These are phyloP conservation scores for Fusarium globosum DNA, from an alignment of 2,329 filamentous ascomycete species.

Conservation along the genomic window DNA sequence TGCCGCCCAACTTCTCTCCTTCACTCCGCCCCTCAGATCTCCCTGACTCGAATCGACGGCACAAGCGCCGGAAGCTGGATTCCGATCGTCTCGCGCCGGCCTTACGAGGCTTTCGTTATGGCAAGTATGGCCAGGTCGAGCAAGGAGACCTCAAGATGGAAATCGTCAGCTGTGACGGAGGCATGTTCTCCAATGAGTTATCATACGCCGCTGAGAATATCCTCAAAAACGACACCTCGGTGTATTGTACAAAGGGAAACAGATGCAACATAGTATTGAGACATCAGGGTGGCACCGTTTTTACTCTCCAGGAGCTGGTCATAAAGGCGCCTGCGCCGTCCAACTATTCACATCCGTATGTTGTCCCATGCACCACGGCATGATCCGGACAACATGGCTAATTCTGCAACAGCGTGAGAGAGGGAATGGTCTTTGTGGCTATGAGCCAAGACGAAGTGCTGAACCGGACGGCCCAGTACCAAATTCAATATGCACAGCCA, in stretches of 20 bases:
- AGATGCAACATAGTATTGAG: slow-evolving; percentile 87
- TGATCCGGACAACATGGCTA: slow-evolving; percentile 24
- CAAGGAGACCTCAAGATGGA: slow-evolving; percentile 86
- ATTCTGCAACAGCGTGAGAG: slow-evolving; percentile 73
- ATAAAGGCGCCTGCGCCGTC: slow-evolving; percentile 82
- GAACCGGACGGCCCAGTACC: slow-evolving; percentile 77
- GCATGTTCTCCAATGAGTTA: slow-evolving; percentile 72
- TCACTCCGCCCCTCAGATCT: slow-evolving; percentile 53
- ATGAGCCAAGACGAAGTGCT: slow-evolving; percentile 86
- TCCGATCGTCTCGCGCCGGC: slow-evolving; percentile 64
- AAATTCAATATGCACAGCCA: slow-evolving; percentile 70
- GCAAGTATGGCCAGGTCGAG: slow-evolving; percentile 87
- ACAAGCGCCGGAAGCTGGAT: slow-evolving; percentile 78
- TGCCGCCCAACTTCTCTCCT: slow-evolving; percentile 50
- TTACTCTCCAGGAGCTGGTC: slow-evolving; percentile 84
- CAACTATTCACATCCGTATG: slow-evolving; percentile 89
- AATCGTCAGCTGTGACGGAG: slow-evolving; percentile 89
- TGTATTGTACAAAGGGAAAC: slow-evolving; percentile 91
- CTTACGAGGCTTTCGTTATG: slow-evolving; percentile 77
- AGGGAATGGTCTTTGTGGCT: slow-evolving; percentile 91
- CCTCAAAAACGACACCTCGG: slow-evolving; percentile 81
- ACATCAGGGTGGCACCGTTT: slow-evolving; percentile 83
- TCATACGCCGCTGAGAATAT: slow-evolving; percentile 82
- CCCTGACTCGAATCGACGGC: slow-evolving; percentile 62
- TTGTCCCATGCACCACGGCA: slow-evolving; percentile 41